Evolutionary conservation across 768 basidiomycete species (phyloP).

Genomic region (Mrakia gelida): DNA sequence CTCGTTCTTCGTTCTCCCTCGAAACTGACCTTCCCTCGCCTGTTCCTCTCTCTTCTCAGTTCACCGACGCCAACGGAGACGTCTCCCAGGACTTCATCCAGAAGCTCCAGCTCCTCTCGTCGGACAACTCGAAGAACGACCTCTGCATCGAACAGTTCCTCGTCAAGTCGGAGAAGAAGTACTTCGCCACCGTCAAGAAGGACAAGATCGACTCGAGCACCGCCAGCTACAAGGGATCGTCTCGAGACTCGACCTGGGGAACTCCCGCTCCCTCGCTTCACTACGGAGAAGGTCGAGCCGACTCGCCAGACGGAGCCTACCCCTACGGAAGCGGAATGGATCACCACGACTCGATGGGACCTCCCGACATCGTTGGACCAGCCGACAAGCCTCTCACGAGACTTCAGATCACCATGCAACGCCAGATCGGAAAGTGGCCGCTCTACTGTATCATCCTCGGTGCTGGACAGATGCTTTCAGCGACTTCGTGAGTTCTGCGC

Average conservation of each 20-base stretch:
- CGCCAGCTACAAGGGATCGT: conserved; percentile 57
- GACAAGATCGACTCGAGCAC: conserved; percentile 62
- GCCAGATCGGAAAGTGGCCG: conserved; percentile 80
- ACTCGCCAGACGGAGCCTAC: conserved; percentile 27
- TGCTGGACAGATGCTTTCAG: conserved; percentile 64
- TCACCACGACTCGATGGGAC: conserved; percentile 11
- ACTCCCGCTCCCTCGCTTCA: conserved; percentile 53
- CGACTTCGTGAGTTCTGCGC: conserved; percentile 55
- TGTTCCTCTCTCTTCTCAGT: conserved; percentile 49
- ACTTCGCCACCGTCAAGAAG: conserved; percentile 84
- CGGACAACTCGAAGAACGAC: conserved; percentile 86
- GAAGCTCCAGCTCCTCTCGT: conserved; percentile 67
- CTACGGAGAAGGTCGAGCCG: conserved; percentile 34
- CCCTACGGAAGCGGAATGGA: conserved; percentile 11
- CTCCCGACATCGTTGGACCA: conserved; percentile 18
- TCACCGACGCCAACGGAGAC: conserved; percentile 89
- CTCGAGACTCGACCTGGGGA: conserved; percentile 77
- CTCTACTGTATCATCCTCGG: conserved; percentile 53
- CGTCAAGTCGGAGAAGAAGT: conserved; percentile 84
- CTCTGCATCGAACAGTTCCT: conserved; percentile 88
- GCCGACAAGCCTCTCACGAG: conserved; percentile 62
- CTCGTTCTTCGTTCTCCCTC: not conserved
- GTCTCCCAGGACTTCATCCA: conserved; percentile 85
- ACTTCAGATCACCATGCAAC: conserved; percentile 75
- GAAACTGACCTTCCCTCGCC: not conserved